A percentile compares a stretch with the other conserved stretches of the same genome.
Conservation (phyloP, 2,329 filamentous ascomycete species). For the Gyromitra esculenta region DNA sequence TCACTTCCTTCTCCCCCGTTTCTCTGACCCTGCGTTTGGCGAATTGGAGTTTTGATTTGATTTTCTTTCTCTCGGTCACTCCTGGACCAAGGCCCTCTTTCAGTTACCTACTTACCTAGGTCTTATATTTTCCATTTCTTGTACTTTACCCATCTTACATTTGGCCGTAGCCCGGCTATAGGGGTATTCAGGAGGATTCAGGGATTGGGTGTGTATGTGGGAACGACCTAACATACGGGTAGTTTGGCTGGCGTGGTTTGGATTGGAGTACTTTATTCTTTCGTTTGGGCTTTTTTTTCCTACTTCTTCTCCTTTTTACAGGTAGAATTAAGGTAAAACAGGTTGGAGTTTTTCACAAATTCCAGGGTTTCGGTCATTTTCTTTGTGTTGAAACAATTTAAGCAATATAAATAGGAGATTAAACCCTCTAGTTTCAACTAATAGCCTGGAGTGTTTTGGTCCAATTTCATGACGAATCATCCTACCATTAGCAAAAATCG, state of each 20-base stretch:
- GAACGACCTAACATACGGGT: conserved; percentile 9
- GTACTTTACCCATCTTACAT: conserved; percentile 44
- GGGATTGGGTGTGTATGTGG: neutral
- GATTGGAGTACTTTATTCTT: conserved; percentile 31
- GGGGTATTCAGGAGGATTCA: conserved; percentile 5
- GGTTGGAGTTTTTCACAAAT: conserved; percentile 23
- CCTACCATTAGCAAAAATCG: neutral
- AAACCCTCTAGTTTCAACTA: conserved; percentile 16
- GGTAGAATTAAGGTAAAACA: conserved; percentile 21
- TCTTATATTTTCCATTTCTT: conserved; percentile 36
- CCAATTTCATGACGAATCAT: neutral
- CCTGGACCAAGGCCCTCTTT: conserved; percentile 7
- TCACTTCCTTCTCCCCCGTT: conserved; percentile 62
- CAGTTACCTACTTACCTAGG: conserved; percentile 27
- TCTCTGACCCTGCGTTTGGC: conserved; percentile 35
- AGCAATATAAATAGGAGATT: conserved; percentile 17
- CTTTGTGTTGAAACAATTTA: conserved; percentile 4
- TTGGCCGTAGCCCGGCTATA: conserved; percentile 20
- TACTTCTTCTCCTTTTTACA: conserved; percentile 10
- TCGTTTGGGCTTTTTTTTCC: conserved; percentile 21
- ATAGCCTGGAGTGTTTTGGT: neutral
- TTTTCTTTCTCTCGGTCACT: conserved; percentile 31
- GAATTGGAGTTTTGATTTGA: conserved; percentile 49
- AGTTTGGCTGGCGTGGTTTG: conserved; percentile 18
- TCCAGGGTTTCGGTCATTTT: conserved; percentile 13